Percentiles rank a stretch among this genome's conserved stretches.
phyloP scores from a whole-genome alignment of 163 green algal genomes.

The Picocystis sp. region DNA sequence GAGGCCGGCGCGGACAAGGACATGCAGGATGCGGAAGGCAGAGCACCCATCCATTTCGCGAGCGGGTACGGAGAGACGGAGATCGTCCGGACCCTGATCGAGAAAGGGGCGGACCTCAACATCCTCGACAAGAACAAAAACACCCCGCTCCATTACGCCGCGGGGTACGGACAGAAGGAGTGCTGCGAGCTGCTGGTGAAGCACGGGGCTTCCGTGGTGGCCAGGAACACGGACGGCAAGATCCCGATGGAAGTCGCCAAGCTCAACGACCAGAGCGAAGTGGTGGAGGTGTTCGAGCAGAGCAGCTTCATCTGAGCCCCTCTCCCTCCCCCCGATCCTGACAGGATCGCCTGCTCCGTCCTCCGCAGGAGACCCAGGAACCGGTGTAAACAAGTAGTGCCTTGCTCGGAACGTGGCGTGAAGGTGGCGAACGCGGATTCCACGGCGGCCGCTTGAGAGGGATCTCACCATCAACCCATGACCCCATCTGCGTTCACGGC shows the following conservation, averaged over 20 bases:
- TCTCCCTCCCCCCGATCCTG: too few species aligned
- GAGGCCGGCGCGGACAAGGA: constrained; percentile 49
- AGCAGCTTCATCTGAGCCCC: too few species aligned
- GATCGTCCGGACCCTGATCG: constrained; percentile 55
- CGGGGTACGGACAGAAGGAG: constrained; percentile 76
- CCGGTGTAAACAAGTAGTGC: too few species aligned
- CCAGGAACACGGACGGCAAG: constrained; percentile 90
- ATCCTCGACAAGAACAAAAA: constrained; percentile 89
- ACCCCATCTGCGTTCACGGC: too few species aligned
- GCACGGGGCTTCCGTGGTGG: constrained; percentile 11
- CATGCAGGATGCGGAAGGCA: constrained; percentile 80
- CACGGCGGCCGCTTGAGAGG: too few species aligned
- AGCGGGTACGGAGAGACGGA: constrained; percentile 76
- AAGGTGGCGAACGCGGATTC: too few species aligned
- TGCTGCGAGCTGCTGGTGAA: constrained; percentile 27
- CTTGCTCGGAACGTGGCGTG: too few species aligned
- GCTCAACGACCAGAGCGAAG: constrained; percentile 89
- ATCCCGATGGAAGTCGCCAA: constrained; percentile 83
- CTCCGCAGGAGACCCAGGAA: too few species aligned
- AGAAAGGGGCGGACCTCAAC: constrained; percentile 53
- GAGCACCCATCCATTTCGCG: constrained; percentile 91
- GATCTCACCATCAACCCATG: too few species aligned
- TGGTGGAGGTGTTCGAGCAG: constrained; percentile 59
- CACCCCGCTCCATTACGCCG: constrained; percentile 93
- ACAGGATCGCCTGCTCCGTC: too few species aligned